Evolutionary conservation across 116 monocot genomes (phyloP), one percentile per base, ranked within the genome.

Genomic region (Papilionanthe hybrid): DNA sequence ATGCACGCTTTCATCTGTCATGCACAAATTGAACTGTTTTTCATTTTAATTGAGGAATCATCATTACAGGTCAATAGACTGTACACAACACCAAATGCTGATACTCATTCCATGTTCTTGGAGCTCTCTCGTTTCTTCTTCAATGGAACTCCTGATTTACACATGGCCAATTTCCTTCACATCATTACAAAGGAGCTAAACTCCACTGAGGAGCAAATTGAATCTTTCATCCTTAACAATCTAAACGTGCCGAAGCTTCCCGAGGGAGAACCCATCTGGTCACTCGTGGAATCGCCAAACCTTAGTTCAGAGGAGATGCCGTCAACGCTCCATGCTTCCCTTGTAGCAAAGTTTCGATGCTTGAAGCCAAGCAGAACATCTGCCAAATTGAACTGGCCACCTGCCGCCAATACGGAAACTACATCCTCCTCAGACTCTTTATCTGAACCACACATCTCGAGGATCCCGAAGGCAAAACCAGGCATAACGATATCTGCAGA

Each of bases 41-140:
- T 37, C 37, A 37, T 55, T 55, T 12, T 55, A 55, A 55, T 55
- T 9, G 17, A 55, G 53, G 53, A 17, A 1, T 55, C 53, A 55
- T 17, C 17, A 17, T n/a, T 75, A 8, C 75, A 81, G 81, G 75
- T 42, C 4, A 65, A 57, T 25, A 60, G 75, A 5, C 75, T 81
- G 8, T 81, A 81, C 75, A 75, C 75, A 43, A 81, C 75, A 28
- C 75, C 41, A 4, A 37, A n/a, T 63, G 75, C 55, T 18, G 81
- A 75, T 55, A 23, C 75, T 17, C 75, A 63, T 43, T 27, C 75
- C 30, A 75, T 81, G 13, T 81, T 75, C 63, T 75, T 75, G 44
- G 81, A 81, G 57, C 63, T 81, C 44, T 75, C 81, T 58, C 81
- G 81, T 25, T 63, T 75, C 12, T 80, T 80, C 63, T 75, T 81